Conservation (phyloP, 2,329 filamentous ascomycete species). For the Verticillium nubilum region DNA sequence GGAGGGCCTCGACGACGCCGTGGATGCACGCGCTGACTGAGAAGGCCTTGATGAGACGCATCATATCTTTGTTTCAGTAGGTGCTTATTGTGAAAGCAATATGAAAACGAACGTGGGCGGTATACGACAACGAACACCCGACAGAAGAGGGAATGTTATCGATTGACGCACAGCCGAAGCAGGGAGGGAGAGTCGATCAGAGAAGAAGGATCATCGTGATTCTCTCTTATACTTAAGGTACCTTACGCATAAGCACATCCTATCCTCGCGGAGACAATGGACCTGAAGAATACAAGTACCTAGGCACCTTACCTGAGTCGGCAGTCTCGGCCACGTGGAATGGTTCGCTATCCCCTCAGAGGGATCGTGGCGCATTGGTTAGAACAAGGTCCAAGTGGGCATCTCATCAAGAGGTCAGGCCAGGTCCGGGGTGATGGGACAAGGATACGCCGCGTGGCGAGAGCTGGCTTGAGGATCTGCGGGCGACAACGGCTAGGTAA, state of each 20-base stretch:
- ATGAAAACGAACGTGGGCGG: slow-evolving; percentile 3
- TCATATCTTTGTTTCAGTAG: slow-evolving; percentile 2
- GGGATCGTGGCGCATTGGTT: background rate
- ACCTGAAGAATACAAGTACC: background rate
- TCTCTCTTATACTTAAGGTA: too few relatives aligned
- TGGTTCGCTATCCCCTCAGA: background rate
- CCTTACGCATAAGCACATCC: too few relatives aligned
- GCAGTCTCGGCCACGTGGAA: slow-evolving; percentile 5
- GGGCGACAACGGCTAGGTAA: background rate
- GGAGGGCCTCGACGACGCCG: slow-evolving; percentile 14
- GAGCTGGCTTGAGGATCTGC: background rate
- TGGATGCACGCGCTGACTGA: slow-evolving; percentile 12
- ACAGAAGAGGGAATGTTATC: background rate
- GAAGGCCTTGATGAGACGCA: slow-evolving; percentile 13
- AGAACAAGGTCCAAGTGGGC: too few relatives aligned
- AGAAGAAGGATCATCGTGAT: too few relatives aligned
- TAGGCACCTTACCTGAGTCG: too few relatives aligned
- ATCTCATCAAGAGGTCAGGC: background rate
- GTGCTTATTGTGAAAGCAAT: background rate
- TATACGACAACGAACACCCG: slow-evolving; percentile 7
- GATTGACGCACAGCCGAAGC: too few relatives aligned
- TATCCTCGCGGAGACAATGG: background rate
- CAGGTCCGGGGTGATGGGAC: background rate
- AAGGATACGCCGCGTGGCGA: background rate
- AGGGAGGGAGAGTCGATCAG: background rate